phyloP scores from a whole-genome alignment of 306 rosid species.

The Mimosa bimucronata region DNA sequence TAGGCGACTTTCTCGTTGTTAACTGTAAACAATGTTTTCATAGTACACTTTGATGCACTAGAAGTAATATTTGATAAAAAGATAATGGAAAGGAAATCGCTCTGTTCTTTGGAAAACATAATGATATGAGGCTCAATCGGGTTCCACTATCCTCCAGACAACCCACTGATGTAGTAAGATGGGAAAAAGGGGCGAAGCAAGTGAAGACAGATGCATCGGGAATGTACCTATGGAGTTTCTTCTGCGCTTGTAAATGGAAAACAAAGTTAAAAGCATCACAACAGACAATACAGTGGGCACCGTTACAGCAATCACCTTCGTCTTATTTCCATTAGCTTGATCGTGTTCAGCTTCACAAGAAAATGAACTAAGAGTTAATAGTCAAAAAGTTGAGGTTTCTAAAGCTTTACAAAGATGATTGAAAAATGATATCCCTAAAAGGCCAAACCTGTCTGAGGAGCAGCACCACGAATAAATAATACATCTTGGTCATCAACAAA shows the following conservation, averaged over 20 bases:
- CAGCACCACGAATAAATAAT: constrained; percentile 39
- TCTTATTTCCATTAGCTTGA: neutral
- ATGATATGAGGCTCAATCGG: neutral
- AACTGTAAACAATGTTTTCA: neutral
- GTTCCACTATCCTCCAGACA: neutral
- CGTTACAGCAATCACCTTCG: neutral
- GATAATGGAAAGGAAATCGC: neutral
- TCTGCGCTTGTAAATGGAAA: neutral
- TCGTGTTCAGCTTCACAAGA: neutral
- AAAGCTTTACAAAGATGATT: too few relatives aligned
- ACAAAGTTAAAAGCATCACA: too few relatives aligned
- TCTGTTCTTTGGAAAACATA: neutral
- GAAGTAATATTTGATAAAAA: neutral
- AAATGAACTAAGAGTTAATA: neutral
- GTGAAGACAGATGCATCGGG: neutral
- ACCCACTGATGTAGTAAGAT: neutral
- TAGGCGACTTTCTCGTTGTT: too few relatives aligned
- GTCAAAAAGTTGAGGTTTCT: neutral
- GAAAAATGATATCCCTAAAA: neutral
- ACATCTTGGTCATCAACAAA: constrained; percentile 24
- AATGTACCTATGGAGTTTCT: neutral
- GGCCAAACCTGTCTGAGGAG: constrained; percentile 10
- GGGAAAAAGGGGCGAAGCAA: neutral
- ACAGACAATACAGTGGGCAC: neutral
- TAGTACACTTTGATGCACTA: too few relatives aligned